A percentile compares a stretch with the other conserved stretches of the same genome.
Evolutionary conservation across 1,284 basidiomycete genomes (phyloP).

Genomic region (Naganishia sp.): DNA sequence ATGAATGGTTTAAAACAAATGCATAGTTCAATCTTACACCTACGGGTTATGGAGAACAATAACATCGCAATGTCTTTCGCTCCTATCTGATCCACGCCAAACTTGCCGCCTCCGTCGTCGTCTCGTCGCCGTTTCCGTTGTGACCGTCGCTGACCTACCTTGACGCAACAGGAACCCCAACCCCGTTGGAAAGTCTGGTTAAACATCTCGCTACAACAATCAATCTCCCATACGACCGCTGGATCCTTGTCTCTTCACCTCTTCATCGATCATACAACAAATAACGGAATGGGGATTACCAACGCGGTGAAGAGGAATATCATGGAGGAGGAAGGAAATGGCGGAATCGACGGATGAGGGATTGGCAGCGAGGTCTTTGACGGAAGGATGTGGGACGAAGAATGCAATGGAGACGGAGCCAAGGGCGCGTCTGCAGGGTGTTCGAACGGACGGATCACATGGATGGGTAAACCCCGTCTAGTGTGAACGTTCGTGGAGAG

Average conservation of each 20-base stretch:
- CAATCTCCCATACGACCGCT: neutral
- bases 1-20: conserved; percentile 66
- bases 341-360: neutral
- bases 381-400: conserved; percentile 5
- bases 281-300: conserved; percentile 1
- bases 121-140: neutral
- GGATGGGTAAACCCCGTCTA: neutral
- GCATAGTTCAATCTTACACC: conserved; percentile 89
- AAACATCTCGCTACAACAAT: conserved; percentile 18
- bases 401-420: conserved; percentile 2
- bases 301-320: neutral
- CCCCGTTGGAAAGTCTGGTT: conserved; percentile 36
- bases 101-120: neutral
- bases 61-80: conserved; percentile 61
- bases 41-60: conserved; percentile 66
- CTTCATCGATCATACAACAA: conserved; percentile 10
- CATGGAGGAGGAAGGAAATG: neutral
- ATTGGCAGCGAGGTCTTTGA: neutral
- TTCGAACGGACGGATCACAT: conserved; percentile 1
- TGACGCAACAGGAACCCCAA: conserved; percentile 33
- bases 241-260: neutral
- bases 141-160: conserved; percentile 10
- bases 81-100: conserved; percentile 34
- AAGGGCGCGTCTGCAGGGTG: neutral
- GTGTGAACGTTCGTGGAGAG: neutral